A percentile compares a stretch with the other conserved stretches of the same genome.
These are phyloP conservation scores for Arxiozyma slooffiae DNA, from an alignment of 1,139 yeast genomes.

Conservation along the genomic window DNA sequence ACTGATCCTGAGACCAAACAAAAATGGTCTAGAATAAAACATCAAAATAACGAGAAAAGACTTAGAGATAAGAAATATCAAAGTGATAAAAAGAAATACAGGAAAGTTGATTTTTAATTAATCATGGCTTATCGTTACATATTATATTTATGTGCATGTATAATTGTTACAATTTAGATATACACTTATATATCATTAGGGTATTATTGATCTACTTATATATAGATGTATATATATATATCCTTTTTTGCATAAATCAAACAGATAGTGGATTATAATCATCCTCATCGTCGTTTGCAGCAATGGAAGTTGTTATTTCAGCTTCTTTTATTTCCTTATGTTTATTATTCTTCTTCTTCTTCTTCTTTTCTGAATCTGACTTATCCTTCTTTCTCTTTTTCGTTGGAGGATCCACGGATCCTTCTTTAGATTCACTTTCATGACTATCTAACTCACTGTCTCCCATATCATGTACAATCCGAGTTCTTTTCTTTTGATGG, in stretches of 20 bases:
- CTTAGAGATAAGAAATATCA: constrained; percentile 43
- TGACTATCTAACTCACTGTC: constrained; percentile 18
- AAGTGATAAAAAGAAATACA: constrained; percentile 45
- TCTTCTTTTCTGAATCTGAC: constrained; percentile 5
- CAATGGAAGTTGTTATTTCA: not conserved
- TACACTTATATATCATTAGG: not conserved
- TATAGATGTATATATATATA: no score
- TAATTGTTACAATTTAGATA: not conserved
- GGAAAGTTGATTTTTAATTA: constrained; percentile 25
- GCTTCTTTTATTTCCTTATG: constrained; percentile 1
- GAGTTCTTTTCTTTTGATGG: constrained; percentile 24
- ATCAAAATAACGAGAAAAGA: constrained; percentile 41
- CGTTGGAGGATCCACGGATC: constrained; percentile 8
- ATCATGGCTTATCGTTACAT: not conserved
- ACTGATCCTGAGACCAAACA: constrained; percentile 39
- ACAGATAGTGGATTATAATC: constrained; percentile 9
- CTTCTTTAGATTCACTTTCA: constrained; percentile 3
- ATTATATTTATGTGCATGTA: not conserved
- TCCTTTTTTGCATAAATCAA: no score
- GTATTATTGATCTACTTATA: not conserved
- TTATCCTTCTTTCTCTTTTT: constrained; percentile 19
- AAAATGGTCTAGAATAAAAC: constrained; percentile 48
- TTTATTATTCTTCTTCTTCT: constrained; percentile 8
- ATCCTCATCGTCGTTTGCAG: constrained; percentile 6
- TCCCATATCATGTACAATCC: constrained; percentile 21